Evolutionary conservation across 2,329 filamentous ascomycete species (phyloP).

Genomic region (Cadophora gregata): DNA sequence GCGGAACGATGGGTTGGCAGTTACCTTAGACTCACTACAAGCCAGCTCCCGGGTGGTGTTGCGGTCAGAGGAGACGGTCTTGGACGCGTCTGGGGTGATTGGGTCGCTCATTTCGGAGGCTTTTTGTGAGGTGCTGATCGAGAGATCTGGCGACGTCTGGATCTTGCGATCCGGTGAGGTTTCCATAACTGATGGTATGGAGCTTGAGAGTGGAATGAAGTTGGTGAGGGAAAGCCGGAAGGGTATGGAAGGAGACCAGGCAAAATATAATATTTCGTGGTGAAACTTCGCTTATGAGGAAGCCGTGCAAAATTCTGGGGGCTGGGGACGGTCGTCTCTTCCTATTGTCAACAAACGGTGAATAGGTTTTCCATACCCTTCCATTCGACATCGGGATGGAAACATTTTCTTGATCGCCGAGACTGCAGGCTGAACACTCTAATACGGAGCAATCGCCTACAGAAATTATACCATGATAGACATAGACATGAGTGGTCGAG

Average conservation of each 20-base stretch:
- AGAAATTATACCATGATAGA: neutral
- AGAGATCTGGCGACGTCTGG: neutral
- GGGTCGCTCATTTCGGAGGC: neutral
- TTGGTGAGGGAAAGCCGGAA: neutral
- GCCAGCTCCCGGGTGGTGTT: neutral
- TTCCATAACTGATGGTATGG: neutral
- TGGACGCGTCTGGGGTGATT: neutral
- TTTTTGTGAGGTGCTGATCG: neutral
- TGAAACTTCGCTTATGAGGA: neutral
- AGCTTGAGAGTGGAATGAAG: neutral
- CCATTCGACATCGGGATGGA: neutral
- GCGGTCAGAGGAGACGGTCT: neutral
- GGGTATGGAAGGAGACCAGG: neutral
- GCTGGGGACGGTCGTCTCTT: neutral
- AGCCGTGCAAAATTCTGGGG: neutral
- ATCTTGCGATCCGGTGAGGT: neutral
- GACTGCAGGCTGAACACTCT: neutral
- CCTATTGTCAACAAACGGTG: neutral
- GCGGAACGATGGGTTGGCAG: too few relatives aligned
- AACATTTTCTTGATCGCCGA: neutral
- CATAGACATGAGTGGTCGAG: neutral
- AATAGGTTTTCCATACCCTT: neutral
- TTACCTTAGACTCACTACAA: neutral
- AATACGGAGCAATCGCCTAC: neutral
- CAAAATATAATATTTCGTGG: neutral